Base-by-base conservation (phyloP, 1,284 basidiomycete genomes). In the Stygiomarasmius scandens region DNA sequence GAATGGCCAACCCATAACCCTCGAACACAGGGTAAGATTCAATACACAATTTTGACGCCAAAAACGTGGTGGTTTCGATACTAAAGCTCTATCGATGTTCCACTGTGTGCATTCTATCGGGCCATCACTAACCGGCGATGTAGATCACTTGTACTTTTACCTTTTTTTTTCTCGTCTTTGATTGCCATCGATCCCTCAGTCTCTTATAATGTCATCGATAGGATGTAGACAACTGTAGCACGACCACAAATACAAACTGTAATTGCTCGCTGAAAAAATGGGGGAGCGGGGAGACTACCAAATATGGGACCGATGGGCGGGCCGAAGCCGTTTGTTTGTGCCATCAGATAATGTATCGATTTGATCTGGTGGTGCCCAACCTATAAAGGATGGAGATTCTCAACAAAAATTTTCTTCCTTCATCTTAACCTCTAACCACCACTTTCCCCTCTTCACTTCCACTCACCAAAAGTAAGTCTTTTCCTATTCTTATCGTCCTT, bases 341-440 rank as follows among this genome's bases (percentile, higher is more conserved):
- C 29, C 29, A 32, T 32, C 29, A 12, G n/a, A n/a, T n/a, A n/a
- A n/a, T n/a, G 12, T 29, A 50, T 50, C 29, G 36, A 50, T 34
- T 45, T 43, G 51, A 53, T 53, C 38, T 43, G 51, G 44, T 74
- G 83, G 81, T 82, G 83, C 82, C 76, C 78, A 80, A 79, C 69
- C 29, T 75, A 78, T 82, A 80, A 80, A 77, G 79, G 6, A 32
- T 32, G 6, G 6, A 32, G 12, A 32, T 5, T 12, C 29, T 32
- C 29, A 32, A 6, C 29, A 32, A 32, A 59, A 67, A 64, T 63
- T 66, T 66, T 71, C 69, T 61, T 69, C 69, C 72, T 73, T 19
- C 23, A 34, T 77, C 73, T 76, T 74, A 78, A 73, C 73, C 68
- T 74, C 72, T 72, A 75, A 78, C 78, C 79, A 81, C 74, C 80